phyloP scores from a whole-genome alignment of 495 filamentous ascomycete species.

The Evansstolkia leycettana region DNA sequence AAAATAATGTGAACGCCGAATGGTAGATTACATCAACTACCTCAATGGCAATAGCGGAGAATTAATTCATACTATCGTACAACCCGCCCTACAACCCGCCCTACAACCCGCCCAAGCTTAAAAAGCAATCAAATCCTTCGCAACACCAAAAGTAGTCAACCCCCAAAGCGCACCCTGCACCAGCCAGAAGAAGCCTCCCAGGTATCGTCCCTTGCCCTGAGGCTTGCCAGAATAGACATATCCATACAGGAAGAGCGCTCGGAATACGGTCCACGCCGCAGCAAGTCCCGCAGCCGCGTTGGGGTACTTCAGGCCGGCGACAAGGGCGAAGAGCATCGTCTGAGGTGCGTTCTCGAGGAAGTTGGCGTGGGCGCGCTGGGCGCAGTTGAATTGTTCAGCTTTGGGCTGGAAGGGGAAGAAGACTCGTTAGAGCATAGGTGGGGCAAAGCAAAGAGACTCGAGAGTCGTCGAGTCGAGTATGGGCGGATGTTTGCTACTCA shows the following conservation, averaged over 20 bases:
- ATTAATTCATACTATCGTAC: too few species aligned
- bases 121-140: constrained; percentile 15
- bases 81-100: too few species aligned
- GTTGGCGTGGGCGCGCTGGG: constrained; percentile 62
- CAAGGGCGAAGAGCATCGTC: constrained; percentile 43
- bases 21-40: too few species aligned
- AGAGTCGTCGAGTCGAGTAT: too few species aligned
- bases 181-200: constrained; percentile 26
- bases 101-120: too few species aligned
- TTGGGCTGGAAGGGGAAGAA: constrained; percentile 13
- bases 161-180: constrained; percentile 33
- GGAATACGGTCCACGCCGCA: constrained; percentile 40
- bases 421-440: too few species aligned
- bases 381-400: constrained; percentile 47
- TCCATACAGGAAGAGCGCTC: constrained; percentile 45
- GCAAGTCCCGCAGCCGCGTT: constrained; percentile 37
- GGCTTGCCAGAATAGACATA: constrained; percentile 39
- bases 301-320: constrained; percentile 49
- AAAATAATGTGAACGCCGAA: too few species aligned
- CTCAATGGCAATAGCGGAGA: too few species aligned
- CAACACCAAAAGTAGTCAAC: constrained; percentile 33
- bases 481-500: constrained; percentile 10
- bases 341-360: constrained; percentile 53
- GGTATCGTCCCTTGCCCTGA: constrained; percentile 33
- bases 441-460: too few species aligned